Conservation (phyloP, 2,329 filamentous ascomycete species). For the Penicillium sp. region DNA sequence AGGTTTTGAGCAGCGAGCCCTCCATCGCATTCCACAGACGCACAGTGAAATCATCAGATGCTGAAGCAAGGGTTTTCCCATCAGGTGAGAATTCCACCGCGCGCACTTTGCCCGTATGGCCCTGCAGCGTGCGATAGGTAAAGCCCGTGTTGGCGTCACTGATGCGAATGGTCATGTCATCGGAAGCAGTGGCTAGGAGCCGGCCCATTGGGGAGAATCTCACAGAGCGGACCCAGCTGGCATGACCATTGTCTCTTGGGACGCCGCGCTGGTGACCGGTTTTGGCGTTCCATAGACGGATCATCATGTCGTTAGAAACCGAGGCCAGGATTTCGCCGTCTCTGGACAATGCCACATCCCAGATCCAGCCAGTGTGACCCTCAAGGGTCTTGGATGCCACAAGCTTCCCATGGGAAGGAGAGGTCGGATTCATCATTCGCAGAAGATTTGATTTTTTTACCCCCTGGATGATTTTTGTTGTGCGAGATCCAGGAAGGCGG, state of each 20-base stretch:
- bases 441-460: neutral
- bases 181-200: constrained; percentile 8
- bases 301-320: constrained; percentile 12
- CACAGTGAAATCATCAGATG: constrained; percentile 8
- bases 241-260: constrained; percentile 9
- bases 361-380: constrained; percentile 10
- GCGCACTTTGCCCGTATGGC: constrained; percentile 9
- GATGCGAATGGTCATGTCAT: constrained; percentile 11
- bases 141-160: constrained; percentile 11
- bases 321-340: constrained; percentile 9
- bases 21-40: constrained; percentile 7
- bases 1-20: neutral
- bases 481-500: neutral
- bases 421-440: neutral
- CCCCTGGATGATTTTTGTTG: neutral
- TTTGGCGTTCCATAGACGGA: constrained; percentile 11
- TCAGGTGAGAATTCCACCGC: constrained; percentile 10
- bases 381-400: constrained; percentile 4
- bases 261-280: constrained; percentile 9
- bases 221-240: constrained; percentile 9
- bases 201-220: constrained; percentile 8
- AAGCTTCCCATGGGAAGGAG: constrained; percentile 1
- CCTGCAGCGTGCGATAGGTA: constrained; percentile 9
- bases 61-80: constrained; percentile 7
- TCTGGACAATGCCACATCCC: constrained; percentile 7